Base-by-base conservation (phyloP, 225 moss, liverwort and hornwort genomes). In the Lunularia cruciata region DNA sequence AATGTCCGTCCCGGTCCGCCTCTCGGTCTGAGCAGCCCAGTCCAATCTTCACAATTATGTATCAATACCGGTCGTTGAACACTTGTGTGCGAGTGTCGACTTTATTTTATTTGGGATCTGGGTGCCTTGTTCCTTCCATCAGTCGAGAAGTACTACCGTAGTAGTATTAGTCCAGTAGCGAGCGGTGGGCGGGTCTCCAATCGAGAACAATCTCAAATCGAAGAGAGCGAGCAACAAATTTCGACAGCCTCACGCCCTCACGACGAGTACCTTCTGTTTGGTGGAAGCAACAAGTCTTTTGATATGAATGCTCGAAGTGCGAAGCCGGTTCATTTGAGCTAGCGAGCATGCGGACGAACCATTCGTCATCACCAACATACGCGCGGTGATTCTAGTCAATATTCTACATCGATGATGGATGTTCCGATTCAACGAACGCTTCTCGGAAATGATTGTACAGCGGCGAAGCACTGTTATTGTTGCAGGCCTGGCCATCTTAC, bases 371-470 rank as follows among this genome's bases (percentile, higher is more conserved):
- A 47, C 51, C 40, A 23, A 8, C 20, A 3, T 60, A 60, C 60
- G 60, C n/a, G n/a, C n/a, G 46, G 38, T 61, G 45, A 37, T 60
- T 22, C 37, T n/a, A 33, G 25, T 12, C 36, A 14, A 32, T 52
- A 67, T 34, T 56, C 42, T 56, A 43, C 62, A 48, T 52, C 63
- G 32, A 36, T 37, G 60, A 31, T 40, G 39, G 60, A 31, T 40
- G 45, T 45, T 51, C 39, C 53, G 51, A 52, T 40, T 72, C 73
- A n/a, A 69, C 22, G 39, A 56, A 56, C 55, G 35, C 37, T 54
- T 77, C 77, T 63, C 32, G 27, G 46, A 51, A 64, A 69, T 62
- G 67, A 58, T 64, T 78, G 63, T 68, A 56, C 73, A 69, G 63
- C 51, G 78, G 48, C 68, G 56, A 64, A 64, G 63, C 63, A 43